These are phyloP conservation scores for Acanthamoeba royreba DNA, from an alignment of 208 protist species.

Conservation along the genomic window DNA sequence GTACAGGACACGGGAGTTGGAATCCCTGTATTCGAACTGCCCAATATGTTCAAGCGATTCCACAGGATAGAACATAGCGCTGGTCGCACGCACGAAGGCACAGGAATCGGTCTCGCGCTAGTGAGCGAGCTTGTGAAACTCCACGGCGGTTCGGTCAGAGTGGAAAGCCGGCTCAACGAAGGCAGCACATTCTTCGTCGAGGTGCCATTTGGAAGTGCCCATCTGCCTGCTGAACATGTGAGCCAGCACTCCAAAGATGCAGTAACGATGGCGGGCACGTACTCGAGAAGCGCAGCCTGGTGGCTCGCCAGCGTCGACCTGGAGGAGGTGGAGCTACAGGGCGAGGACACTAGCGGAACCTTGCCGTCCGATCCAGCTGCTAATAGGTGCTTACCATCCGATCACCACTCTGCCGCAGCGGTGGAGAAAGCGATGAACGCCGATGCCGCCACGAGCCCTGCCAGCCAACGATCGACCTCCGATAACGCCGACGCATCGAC, in stretches of 20 bases:
- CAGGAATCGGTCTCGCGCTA: constrained; percentile 55
- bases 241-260: neutral
- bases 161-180: neutral
- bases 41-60: constrained; percentile 60
- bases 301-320: neutral
- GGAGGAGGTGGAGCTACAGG: too few species aligned
- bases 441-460: too few species aligned
- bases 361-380: neutral
- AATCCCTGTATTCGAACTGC: neutral
- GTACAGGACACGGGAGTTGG: constrained; percentile 35
- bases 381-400: too few species aligned
- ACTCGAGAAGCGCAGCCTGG: neutral
- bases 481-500: neutral
- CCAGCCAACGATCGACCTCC: too few species aligned
- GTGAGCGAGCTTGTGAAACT: constrained; percentile 65
- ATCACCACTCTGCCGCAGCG: too few species aligned
- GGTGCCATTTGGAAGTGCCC: neutral
- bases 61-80: constrained; percentile 35
- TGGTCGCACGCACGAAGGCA: constrained; percentile 54
- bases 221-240: neutral
- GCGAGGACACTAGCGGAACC: too few species aligned
- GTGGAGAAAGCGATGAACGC: too few species aligned
- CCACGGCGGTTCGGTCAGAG: constrained; percentile 44
- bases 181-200: neutral
- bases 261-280: neutral